phyloP scores from a whole-genome alignment of 2,329 filamentous ascomycete genomes.

The Verruconis gallopava region DNA sequence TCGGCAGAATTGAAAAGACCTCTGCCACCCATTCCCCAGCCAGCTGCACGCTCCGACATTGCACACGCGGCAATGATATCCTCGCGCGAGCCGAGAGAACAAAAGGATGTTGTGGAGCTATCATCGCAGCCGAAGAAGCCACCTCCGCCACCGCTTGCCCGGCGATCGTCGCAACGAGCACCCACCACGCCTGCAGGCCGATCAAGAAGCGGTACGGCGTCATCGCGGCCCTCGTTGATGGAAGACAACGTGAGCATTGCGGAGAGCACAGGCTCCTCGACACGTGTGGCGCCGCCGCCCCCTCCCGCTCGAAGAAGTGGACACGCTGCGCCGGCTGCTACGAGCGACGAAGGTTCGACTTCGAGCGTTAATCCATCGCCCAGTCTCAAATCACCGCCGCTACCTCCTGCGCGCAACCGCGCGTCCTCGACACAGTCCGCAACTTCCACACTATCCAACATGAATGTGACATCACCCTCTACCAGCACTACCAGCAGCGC shows the following conservation, averaged over 20 bases:
- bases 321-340: background rate
- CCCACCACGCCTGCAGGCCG: background rate
- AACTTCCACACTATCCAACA: background rate
- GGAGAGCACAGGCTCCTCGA: background rate
- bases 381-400: conserved; percentile 7
- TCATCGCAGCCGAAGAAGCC: conserved; percentile 1
- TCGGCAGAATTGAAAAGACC: background rate
- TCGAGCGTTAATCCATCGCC: background rate
- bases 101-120: background rate
- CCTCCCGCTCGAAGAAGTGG: conserved; percentile 2
- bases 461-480: background rate
- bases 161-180: conserved; percentile 4
- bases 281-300: conserved; percentile 2
- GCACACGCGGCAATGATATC: background rate
- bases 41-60: background rate
- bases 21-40: background rate
- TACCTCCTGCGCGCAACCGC: conserved; percentile 3
- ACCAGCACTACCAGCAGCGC: no score
- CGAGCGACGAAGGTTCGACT: background rate
- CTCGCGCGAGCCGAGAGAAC: background rate
- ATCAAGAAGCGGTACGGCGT: background rate
- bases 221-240: background rate
- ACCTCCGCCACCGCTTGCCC: conserved; percentile 4
- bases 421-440: conserved; percentile 3
- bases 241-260: conserved; percentile 1